A percentile compares a stretch with the other conserved stretches of the same genome.
Conservation (phyloP, 2,329 filamentous ascomycete species). For the Exophiala xenobiotica region DNA sequence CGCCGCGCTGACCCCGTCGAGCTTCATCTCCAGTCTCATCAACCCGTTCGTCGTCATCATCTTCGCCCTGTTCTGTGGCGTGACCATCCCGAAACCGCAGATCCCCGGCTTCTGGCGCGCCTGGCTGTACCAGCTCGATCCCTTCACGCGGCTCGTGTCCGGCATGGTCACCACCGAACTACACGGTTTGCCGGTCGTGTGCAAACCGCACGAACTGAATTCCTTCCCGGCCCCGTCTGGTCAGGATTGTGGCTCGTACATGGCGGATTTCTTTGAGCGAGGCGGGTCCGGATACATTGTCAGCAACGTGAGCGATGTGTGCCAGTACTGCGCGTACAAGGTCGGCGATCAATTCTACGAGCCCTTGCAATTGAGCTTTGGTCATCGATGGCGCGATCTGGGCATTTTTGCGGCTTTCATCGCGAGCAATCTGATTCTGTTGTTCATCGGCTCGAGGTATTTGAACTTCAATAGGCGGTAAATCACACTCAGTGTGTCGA, state of each 20-base stretch:
- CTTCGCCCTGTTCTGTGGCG: slow-evolving; percentile 83
- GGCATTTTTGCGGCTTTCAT: slow-evolving; percentile 77
- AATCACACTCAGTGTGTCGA: not conserved
- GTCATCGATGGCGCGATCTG: slow-evolving; percentile 74
- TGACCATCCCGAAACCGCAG: slow-evolving; percentile 73
- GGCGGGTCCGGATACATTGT: slow-evolving; percentile 73
- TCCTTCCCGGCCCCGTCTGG: slow-evolving; percentile 65
- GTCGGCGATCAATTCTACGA: slow-evolving; percentile 78
- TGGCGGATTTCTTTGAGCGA: slow-evolving; percentile 65
- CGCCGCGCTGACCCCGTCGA: slow-evolving; percentile 72
- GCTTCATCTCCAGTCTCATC: slow-evolving; percentile 75
- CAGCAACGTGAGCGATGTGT: slow-evolving; percentile 63
- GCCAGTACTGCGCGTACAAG: slow-evolving; percentile 79
- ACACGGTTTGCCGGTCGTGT: slow-evolving; percentile 63
- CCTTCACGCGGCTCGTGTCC: slow-evolving; percentile 77
- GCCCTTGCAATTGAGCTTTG: slow-evolving; percentile 65
- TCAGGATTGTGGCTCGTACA: slow-evolving; percentile 72
- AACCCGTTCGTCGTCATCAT: slow-evolving; percentile 82
- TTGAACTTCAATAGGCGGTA: slow-evolving; percentile 32
- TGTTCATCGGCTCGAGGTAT: slow-evolving; percentile 31
- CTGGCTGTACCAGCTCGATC: slow-evolving; percentile 81
- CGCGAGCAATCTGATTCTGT: slow-evolving; percentile 59
- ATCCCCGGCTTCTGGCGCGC: slow-evolving; percentile 76
- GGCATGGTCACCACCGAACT: slow-evolving; percentile 79
- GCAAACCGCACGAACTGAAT: slow-evolving; percentile 62